Percentiles rank a stretch among this genome's conserved stretches.
Conservation (phyloP, 768 basidiomycete species). For the Pholiota molesta region DNA sequence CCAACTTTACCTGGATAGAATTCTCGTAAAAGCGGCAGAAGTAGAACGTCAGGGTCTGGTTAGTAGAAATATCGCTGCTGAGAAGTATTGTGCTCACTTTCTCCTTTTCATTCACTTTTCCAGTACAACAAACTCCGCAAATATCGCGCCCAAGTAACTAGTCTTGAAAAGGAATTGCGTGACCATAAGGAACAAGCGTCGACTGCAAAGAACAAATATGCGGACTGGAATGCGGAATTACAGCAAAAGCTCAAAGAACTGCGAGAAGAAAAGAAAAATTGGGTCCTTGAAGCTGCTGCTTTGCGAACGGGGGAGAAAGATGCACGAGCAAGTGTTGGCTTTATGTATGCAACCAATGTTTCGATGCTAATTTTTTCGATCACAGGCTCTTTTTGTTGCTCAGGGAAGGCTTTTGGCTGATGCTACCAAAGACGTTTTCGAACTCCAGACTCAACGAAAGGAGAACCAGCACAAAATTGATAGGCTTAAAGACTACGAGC, state of each 20-base stretch:
- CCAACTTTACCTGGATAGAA: slow-evolving; percentile 74
- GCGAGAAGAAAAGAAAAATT: slow-evolving; percentile 78
- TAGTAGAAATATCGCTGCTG: slow-evolving; percentile 26
- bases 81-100: background rate
- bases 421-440: slow-evolving; percentile 70
- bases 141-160: slow-evolving; percentile 68
- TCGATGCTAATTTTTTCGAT: background rate
- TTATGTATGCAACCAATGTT: background rate
- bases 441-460: slow-evolving; percentile 73
- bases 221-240: slow-evolving; percentile 84
- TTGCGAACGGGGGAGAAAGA: slow-evolving; percentile 76
- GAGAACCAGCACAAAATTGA: slow-evolving; percentile 83
- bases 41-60: slow-evolving; percentile 83
- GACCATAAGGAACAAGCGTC: slow-evolving; percentile 76
- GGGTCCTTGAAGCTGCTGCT: slow-evolving; percentile 69
- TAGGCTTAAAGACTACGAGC: slow-evolving; percentile 81
- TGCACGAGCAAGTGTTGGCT: slow-evolving; percentile 49
- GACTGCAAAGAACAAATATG: slow-evolving; percentile 75
- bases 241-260: slow-evolving; percentile 75
- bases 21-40: slow-evolving; percentile 75
- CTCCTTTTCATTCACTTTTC: background rate
- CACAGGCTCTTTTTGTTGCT: slow-evolving; percentile 65
- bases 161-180: slow-evolving; percentile 68
- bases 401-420: slow-evolving; percentile 71
- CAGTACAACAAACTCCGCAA: slow-evolving; percentile 85